phyloP scores from a whole-genome alignment of 2,329 filamentous ascomycete species.

The Simplicillium aogashimaense region DNA sequence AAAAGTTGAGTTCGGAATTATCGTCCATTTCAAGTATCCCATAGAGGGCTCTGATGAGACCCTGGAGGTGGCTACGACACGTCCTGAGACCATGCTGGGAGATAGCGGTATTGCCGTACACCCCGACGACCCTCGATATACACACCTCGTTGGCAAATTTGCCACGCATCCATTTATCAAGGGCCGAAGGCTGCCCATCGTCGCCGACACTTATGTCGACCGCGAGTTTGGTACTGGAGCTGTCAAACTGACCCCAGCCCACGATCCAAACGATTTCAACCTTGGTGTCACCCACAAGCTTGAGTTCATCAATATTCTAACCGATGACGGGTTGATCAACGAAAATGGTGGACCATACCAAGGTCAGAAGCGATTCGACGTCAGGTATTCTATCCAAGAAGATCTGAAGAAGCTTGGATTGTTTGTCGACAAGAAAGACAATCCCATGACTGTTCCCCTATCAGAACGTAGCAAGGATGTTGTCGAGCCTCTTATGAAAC shows the following conservation, averaged over 20 bases:
- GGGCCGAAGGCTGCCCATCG: slow-evolving; percentile 59
- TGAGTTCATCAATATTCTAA: slow-evolving; percentile 80
- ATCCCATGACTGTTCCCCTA: slow-evolving; percentile 76
- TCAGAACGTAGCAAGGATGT: slow-evolving; percentile 76
- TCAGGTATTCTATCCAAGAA: slow-evolving; percentile 66
- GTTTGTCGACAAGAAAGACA: slow-evolving; percentile 78
- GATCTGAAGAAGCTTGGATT: slow-evolving; percentile 71
- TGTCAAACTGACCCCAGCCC: slow-evolving; percentile 83
- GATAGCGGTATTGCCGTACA: slow-evolving; percentile 81
- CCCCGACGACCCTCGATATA: slow-evolving; percentile 72
- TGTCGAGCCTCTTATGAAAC: slow-evolving; percentile 80
- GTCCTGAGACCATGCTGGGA: slow-evolving; percentile 80
- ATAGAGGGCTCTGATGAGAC: slow-evolving; percentile 66
- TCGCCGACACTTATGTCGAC: slow-evolving; percentile 75
- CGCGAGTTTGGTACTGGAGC: slow-evolving; percentile 82
- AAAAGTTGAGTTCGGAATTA: slow-evolving; percentile 82
- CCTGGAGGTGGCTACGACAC: slow-evolving; percentile 78
- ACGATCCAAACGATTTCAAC: slow-evolving; percentile 82
- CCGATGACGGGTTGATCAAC: slow-evolving; percentile 75
- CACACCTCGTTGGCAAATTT: slow-evolving; percentile 68
- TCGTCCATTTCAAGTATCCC: slow-evolving; percentile 74
- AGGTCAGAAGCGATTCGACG: slow-evolving; percentile 78
- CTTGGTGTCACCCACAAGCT: slow-evolving; percentile 65
- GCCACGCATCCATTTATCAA: slow-evolving; percentile 73
- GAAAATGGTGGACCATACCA: slow-evolving; percentile 65